These are phyloP conservation scores for Blepharisma stoltei DNA, from an alignment of 73 alveolate species.

Conservation along the genomic window DNA sequence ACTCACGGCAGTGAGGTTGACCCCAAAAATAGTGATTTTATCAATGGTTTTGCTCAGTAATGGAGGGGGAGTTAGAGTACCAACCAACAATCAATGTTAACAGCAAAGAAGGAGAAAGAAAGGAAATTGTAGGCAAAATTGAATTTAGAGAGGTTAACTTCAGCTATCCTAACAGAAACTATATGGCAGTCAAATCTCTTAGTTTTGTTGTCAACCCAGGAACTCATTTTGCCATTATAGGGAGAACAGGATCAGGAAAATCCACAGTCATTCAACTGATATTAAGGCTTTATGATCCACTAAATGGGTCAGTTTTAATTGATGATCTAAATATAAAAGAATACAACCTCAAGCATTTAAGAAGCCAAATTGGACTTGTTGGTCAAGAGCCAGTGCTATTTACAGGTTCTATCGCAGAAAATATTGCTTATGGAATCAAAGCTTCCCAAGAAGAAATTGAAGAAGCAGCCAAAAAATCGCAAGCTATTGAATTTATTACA, in stretches of 20 bases:
- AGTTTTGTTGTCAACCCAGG: slow-evolving; percentile 62
- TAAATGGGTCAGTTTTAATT: slow-evolving; percentile 61
- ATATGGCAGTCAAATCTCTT: slow-evolving; percentile 53
- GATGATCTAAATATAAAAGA: slow-evolving; percentile 72
- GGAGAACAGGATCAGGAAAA: slow-evolving; percentile 89
- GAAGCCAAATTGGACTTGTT: slow-evolving; percentile 81
- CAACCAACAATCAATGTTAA: neutral
- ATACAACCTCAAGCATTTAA: slow-evolving; percentile 51
- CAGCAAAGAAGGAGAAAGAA: slow-evolving; percentile 11
- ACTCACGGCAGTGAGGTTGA: too few species aligned
- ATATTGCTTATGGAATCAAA: slow-evolving; percentile 67
- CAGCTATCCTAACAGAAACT: slow-evolving; percentile 75
- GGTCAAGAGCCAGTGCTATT: slow-evolving; percentile 93
- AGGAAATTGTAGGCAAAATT: slow-evolving; percentile 66
- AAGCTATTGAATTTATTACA: slow-evolving; percentile 72
- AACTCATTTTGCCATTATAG: slow-evolving; percentile 75
- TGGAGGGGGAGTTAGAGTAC: too few species aligned
- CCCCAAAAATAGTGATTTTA: too few species aligned
- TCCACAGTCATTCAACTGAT: slow-evolving; percentile 74
- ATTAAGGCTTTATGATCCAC: slow-evolving; percentile 79
- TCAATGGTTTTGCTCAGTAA: too few species aligned
- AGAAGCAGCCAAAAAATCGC: slow-evolving; percentile 71
- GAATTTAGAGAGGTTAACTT: slow-evolving; percentile 75
- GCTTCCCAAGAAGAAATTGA: slow-evolving; percentile 77
- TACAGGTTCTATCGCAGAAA: slow-evolving; percentile 73